phyloP scores from a whole-genome alignment of 768 basidiomycete genomes.

The Auriculariales sp. region DNA sequence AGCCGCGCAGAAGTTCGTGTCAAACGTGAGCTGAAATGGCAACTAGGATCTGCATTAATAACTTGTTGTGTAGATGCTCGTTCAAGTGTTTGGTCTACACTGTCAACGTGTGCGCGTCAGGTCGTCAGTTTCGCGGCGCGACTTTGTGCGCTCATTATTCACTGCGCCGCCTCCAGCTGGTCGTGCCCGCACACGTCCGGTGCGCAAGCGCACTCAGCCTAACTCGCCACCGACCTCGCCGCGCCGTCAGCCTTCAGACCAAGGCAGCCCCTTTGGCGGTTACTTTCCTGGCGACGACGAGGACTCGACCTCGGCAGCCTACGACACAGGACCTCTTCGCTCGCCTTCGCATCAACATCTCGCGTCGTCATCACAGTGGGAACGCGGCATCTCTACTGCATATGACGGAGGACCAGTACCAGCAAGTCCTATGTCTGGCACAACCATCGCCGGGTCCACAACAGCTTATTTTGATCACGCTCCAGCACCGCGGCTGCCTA shows the following conservation, averaged over 20 bases:
- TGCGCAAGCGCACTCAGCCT: slow-evolving; percentile 10
- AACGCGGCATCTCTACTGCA: neutral
- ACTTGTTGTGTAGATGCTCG: slow-evolving; percentile 32
- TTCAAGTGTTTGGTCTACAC: slow-evolving; percentile 41
- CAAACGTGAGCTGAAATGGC: slow-evolving; percentile 32
- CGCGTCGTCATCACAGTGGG: neutral
- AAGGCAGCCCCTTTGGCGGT: slow-evolving; percentile 8
- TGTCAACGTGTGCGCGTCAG: slow-evolving; percentile 43
- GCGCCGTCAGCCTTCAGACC: slow-evolving; percentile 13
- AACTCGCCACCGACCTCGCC: slow-evolving; percentile 13
- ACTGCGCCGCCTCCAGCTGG: slow-evolving; percentile 9
- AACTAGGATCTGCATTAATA: neutral
- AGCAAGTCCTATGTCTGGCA: neutral
- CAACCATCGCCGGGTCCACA: neutral
- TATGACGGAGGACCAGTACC: neutral
- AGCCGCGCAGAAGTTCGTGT: slow-evolving; percentile 40
- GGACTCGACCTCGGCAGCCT: slow-evolving; percentile 2
- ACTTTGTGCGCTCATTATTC: slow-evolving; percentile 25
- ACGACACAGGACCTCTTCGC: neutral
- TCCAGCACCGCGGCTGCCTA: slow-evolving; percentile 25
- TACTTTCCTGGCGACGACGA: neutral
- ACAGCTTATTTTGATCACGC: neutral
- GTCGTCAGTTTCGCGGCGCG: slow-evolving; percentile 10
- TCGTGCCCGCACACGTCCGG: slow-evolving; percentile 7
- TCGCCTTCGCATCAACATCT: neutral